Base-by-base conservation (phyloP, 2,329 filamentous ascomycete genomes). In the Biscogniauxia sp. region DNA sequence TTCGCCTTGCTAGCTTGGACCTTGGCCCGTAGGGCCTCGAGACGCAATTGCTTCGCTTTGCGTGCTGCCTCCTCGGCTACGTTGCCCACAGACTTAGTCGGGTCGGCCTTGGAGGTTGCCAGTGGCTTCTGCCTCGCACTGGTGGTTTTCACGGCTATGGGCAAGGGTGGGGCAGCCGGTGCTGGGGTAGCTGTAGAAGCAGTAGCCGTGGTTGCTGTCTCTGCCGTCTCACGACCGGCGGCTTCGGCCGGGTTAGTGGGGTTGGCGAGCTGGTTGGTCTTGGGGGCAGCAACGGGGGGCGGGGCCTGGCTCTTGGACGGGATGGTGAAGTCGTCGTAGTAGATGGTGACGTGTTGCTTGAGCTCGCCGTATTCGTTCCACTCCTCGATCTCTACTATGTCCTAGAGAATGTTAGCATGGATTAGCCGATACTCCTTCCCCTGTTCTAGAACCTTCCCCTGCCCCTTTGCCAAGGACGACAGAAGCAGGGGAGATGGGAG, bases 331-430 rank as follows among this genome's bases (percentile, higher is more conserved):
- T 87, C 84, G 77, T 88, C 85, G 73, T 84, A 84, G 77, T 84
- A 86, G 68, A 89, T 85, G 62, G 82, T 87, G 69, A 98, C 87
- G 70, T 94, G 90, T 77, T 94, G 87, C 76, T 93, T 92, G 63
- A 99, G 85, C 78, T 98, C 94, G 77, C 93, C 93, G 77, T 96
- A 97, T 76, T 99, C 95, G 80, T 99, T 99, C 95, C 94, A 98
- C 74, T 99, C 95, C 78, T 99, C 95, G 65, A 98, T 87, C 76
- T 98, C 89, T 65, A 94, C 90, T 55, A 97, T 84, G 74, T 97
- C 95, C 93, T 97, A 64, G 53, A 20, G 9, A n/a, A 6, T 37
- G 20, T 65, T 53, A 65, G 63, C 25, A 8, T 41, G 13, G 37
- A 1, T 28, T 32, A 13, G 51, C 1, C 4, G 1, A 53, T 15